phyloP scores from a whole-genome alignment of 106 monocot genomes.

The Hemerocallis citrina region DNA sequence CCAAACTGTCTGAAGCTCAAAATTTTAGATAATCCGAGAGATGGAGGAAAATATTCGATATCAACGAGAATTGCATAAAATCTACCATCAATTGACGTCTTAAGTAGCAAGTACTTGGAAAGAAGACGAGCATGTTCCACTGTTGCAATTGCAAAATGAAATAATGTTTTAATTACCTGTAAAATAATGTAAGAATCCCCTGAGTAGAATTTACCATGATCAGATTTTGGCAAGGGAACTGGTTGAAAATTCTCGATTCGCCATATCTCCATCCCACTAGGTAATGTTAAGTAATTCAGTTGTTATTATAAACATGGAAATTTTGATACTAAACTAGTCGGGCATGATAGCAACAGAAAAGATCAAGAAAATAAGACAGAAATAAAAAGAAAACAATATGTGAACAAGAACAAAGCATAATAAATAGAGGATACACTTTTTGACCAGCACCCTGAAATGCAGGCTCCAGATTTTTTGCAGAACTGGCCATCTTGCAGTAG shows the following conservation, averaged over 20 bases:
- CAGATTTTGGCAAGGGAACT: conserved; percentile 46
- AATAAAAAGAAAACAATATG: not conserved
- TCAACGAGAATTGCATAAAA: not conserved
- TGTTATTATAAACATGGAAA: not conserved
- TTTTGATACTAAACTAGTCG: too few species aligned
- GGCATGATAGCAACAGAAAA: not conserved
- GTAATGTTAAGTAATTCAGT: conserved; percentile 30
- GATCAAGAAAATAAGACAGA: not conserved
- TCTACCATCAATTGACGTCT: not conserved
- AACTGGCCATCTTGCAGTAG: conserved; percentile 24
- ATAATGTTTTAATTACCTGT: conserved; percentile 32
- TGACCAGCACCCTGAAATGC: conserved; percentile 63
- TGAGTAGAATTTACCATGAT: conserved; percentile 64
- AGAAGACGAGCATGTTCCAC: not conserved
- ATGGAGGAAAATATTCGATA: too few species aligned
- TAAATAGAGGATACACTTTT: conserved; percentile 45
- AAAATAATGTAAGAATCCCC: conserved; percentile 74
- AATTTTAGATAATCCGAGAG: too few species aligned
- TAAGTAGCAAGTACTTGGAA: not conserved
- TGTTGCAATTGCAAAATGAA: not conserved
- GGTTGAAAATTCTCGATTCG: conserved; percentile 72
- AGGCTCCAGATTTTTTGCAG: conserved; percentile 45
- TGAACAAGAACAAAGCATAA: not conserved
- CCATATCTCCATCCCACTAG: conserved; percentile 68
- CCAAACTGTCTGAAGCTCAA: too few species aligned